phyloP scores from a whole-genome alignment of 2,329 filamentous ascomycete genomes.

The Dothistroma pini region DNA sequence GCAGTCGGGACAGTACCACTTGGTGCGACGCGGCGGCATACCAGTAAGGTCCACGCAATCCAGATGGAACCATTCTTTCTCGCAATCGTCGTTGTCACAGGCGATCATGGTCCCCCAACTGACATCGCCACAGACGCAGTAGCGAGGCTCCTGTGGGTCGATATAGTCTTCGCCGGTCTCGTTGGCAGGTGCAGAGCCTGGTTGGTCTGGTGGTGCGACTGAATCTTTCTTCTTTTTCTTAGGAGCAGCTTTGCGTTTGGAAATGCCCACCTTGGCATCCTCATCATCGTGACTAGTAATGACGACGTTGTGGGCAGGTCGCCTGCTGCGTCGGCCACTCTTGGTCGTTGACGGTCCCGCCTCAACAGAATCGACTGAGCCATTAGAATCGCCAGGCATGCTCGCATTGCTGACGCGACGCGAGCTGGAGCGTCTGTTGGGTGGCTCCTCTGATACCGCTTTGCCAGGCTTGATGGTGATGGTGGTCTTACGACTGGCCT shows the following conservation, averaged over 20 bases:
- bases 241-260: slow-evolving; percentile 66
- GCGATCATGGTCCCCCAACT: slow-evolving; percentile 81
- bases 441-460: slow-evolving; percentile 49
- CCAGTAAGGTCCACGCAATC: slow-evolving; percentile 68
- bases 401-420: slow-evolving; percentile 47
- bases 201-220: slow-evolving; percentile 12
- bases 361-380: slow-evolving; percentile 17
- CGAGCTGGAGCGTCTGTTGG: slow-evolving; percentile 39
- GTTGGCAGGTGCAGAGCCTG: slow-evolving; percentile 5
- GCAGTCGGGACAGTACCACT: slow-evolving; percentile 84
- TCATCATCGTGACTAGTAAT: slow-evolving; percentile 54
- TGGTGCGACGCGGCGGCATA: slow-evolving; percentile 67
- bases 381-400: slow-evolving; percentile 33
- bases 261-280: slow-evolving; percentile 64
- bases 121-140: slow-evolving; percentile 75
- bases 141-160: slow-evolving; percentile 70
- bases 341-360: slow-evolving; percentile 18
- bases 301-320: slow-evolving; percentile 64
- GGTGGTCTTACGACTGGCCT: slow-evolving; percentile 32
- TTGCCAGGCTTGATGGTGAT: slow-evolving; percentile 41
- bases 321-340: slow-evolving; percentile 55
- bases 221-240: slow-evolving; percentile 53
- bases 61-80: slow-evolving; percentile 82
- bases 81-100: slow-evolving; percentile 74
- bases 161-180: slow-evolving; percentile 45